These are phyloP conservation scores for Fusarium napiforme DNA, from an alignment of 2,329 filamentous ascomycete genomes.

Conservation along the genomic window DNA sequence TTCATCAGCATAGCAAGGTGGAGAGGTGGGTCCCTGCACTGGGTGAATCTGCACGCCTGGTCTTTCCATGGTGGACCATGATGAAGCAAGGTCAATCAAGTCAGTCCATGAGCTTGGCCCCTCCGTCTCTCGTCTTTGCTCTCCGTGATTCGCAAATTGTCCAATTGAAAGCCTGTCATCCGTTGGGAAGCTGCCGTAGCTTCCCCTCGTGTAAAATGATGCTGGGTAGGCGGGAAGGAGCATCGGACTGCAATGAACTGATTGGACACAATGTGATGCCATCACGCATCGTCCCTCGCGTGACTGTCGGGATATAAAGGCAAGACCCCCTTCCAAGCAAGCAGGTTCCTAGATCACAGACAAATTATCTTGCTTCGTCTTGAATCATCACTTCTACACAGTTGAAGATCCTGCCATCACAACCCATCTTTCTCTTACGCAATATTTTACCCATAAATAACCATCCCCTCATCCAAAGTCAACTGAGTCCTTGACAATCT, in stretches of 20 bases:
- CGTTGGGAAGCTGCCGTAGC: constrained; percentile 19
- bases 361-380: not conserved
- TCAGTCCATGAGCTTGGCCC: constrained; percentile 15
- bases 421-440: not conserved
- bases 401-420: not conserved
- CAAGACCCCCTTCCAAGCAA: constrained; percentile 29
- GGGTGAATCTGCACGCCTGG: not conserved
- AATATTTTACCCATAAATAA: not conserved
- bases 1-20: not conserved
- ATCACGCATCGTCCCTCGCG: constrained; percentile 40
- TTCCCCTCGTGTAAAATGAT: not conserved
- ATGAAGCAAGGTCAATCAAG: constrained; percentile 12
- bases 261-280: constrained; percentile 46
- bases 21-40: constrained; percentile 10
- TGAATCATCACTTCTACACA: not conserved
- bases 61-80: constrained; percentile 21
- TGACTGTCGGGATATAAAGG: constrained; percentile 45
- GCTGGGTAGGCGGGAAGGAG: constrained; percentile 9
- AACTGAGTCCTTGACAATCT: not conserved
- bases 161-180: constrained; percentile 17
- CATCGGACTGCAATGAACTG: constrained; percentile 42
- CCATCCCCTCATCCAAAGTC: not conserved
- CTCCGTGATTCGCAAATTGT: constrained; percentile 26
- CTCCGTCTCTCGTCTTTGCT: constrained; percentile 2
- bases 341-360: constrained; percentile 5